Base-by-base conservation (phyloP, 768 basidiomycete species). In the Rhodotorula graminis region DNA sequence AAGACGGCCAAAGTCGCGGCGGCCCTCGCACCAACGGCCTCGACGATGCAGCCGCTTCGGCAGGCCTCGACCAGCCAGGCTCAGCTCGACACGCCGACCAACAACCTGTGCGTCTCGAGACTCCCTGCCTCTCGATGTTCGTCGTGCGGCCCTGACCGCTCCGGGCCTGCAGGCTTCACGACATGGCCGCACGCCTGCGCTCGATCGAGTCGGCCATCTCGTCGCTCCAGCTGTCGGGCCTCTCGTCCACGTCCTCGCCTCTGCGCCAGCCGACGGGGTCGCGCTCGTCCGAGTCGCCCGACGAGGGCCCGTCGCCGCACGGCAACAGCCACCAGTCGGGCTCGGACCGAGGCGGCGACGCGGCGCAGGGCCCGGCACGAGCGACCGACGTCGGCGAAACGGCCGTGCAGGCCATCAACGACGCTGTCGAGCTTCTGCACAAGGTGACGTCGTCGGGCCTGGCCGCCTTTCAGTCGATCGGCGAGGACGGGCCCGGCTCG, bases 171-270 rank as follows among this genome's bases (percentile, higher is more conserved):
- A 66, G 65, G 16, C 58, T 66, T 1, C 57, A 58, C 47, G 65
- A 66, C 47, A 66, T 66, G 29, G 44, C 57, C 2, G 65, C 58
- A 0, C 65, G 65, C 21, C 65, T 66, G 33, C 57, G 47, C 46
- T 59, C 65, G 8, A 66, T 66, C 65, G 65, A 66, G 49, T 37
- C 57, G n/a, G 31, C 65, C 33, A 57, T 66, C 57, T 53, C 44
- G 25, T 14, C 23, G 10, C 33, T 59, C 15, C 65, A 59, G 33
- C 65, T 66, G 47, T 31, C 55, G 29, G 40, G 23, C 27, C 16
- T 29, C 33, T 58, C 57, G 33, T 58, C 57, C 57, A 37, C 16
- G 25, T 64, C 62, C 3, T 33, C 47, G 52, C 18, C 37, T 21
- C 33, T 21, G 8, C 57, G 33, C 6, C 33, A 33, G 18, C 23